Evolutionary conservation across 768 basidiomycete species (phyloP).

Genomic region (Panellus pusillus): DNA sequence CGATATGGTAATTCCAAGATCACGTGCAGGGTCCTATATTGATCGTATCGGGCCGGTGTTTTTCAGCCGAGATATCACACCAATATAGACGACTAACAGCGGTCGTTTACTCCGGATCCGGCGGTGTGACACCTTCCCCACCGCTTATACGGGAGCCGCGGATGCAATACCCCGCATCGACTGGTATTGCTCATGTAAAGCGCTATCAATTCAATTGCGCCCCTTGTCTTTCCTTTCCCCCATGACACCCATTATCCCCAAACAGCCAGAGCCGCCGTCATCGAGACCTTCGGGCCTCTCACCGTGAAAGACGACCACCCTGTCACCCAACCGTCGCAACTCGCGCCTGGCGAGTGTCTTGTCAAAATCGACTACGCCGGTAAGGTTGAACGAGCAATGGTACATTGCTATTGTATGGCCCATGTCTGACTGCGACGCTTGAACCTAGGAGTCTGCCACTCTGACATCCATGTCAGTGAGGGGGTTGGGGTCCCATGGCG

Average conservation of each 20-base stretch:
- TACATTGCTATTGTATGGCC: no score
- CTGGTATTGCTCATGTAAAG: no score
- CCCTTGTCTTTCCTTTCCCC: neutral
- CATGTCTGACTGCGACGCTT: neutral
- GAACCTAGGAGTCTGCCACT: constrained; percentile 57
- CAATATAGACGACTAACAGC: no score
- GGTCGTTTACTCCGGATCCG: no score
- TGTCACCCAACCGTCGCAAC: constrained; percentile 55
- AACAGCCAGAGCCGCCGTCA: constrained; percentile 40
- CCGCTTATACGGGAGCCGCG: no score
- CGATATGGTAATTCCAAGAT: no score
- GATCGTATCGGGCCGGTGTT: no score
- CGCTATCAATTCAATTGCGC: no score
- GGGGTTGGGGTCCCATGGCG: constrained; percentile 63
- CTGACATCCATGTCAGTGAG: constrained; percentile 69
- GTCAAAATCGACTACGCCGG: constrained; percentile 70
- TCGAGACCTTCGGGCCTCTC: constrained; percentile 30
- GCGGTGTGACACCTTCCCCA: no score
- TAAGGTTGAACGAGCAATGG: constrained; percentile 29
- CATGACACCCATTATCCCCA: constrained; percentile 27
- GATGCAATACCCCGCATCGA: no score
- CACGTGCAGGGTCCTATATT: no score
- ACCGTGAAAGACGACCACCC: constrained; percentile 44
- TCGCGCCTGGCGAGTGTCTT: constrained; percentile 65
- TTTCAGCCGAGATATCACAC: no score